Evolutionary conservation across 1,284 basidiomycete genomes (phyloP), one percentile per base, ranked within the genome.

Genomic region (Naganishia sp.): DNA sequence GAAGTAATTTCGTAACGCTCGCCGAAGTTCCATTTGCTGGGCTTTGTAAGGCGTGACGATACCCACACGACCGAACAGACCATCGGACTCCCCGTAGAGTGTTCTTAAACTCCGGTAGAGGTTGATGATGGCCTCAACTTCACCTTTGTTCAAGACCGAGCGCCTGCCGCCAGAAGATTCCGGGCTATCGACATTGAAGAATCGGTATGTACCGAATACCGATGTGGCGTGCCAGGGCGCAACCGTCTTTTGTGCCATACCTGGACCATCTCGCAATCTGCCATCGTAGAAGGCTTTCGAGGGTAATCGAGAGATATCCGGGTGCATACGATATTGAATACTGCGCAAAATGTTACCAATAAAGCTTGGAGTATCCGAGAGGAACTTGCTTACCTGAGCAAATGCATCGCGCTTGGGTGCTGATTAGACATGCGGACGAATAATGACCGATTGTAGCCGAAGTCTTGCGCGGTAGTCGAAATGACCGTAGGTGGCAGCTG

Each of bases 241-340:
- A 21, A 79, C 80, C 0, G 96, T 98, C 78, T 93, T 91, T 59
- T 77, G 71, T 3, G 83, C 88, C 94, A 99, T 98, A 50, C 85
- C 84, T 1, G 92, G 92, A 0, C 96, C 96, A 75, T 99, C 93
- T 55, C 85, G 81, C 21, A 99, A 83, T 55, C 86, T 84, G 5
- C 87, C 86, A 61, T 88, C 81, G 78, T 99, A 99, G 81, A 99
- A 99, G 0, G 94, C 81, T 61, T 84, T 84, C 69, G 94, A 97
- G 0, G 96, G 96, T 36, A 99, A 85, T 56, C 83, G 82, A 70
- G 92, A 95, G 76, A 99, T 99, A 67, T 90, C 87, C 1, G 96
- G 95, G 78, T 99, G 94, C 96, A 99, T 99, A 75, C 96, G 95
- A 77, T 99, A 99, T 81, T 99, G 96, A 55, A 99, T 99, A 68